Evolutionary conservation across 805 yeast species (phyloP).

Genomic region (Metschnikowia continentalis): DNA sequence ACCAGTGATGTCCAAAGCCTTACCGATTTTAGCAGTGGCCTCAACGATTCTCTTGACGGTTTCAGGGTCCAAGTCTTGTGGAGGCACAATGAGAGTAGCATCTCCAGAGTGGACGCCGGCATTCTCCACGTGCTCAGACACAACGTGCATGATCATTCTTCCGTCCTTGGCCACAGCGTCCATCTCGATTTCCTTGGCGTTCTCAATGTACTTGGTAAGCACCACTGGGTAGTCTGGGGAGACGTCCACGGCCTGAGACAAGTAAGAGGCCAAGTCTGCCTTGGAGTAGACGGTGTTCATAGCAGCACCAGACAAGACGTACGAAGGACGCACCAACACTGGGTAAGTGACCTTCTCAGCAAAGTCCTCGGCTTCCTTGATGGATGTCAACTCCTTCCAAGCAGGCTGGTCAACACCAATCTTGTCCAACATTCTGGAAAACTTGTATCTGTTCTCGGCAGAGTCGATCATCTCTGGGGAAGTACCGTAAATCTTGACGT

Average conservation of each 20-base stretch:
- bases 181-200: conserved; percentile 97
- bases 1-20: conserved; percentile 93
- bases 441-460: conserved; percentile 97
- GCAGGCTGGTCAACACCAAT: conserved; percentile 99
- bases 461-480: conserved; percentile 98
- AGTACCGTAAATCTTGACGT: conserved; percentile 93
- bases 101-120: conserved; percentile 99
- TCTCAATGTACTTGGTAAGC: conserved; percentile 92
- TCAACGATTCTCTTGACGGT: conserved; percentile 87
- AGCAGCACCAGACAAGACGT: conserved; percentile 97
- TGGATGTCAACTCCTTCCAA: conserved; percentile 94
- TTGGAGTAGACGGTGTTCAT: conserved; percentile 93
- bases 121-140: conserved; percentile 96
- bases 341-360: conserved; percentile 92
- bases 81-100: conserved; percentile 95
- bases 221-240: conserved; percentile 98
- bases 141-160: conserved; percentile 92
- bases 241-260: conserved; percentile 93
- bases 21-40: conserved; percentile 94
- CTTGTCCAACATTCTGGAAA: conserved; percentile 92
- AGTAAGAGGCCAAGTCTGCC: conserved; percentile 81
- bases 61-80: conserved; percentile 90
- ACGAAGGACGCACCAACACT: conserved; percentile 94
- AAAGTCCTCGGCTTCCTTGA: conserved; percentile 87
- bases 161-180: conserved; percentile 98